Evolutionary conservation across 169 alveolate genomes (phyloP), one percentile per base, ranked within the genome.

Genomic region (Babesia ovis): DNA sequence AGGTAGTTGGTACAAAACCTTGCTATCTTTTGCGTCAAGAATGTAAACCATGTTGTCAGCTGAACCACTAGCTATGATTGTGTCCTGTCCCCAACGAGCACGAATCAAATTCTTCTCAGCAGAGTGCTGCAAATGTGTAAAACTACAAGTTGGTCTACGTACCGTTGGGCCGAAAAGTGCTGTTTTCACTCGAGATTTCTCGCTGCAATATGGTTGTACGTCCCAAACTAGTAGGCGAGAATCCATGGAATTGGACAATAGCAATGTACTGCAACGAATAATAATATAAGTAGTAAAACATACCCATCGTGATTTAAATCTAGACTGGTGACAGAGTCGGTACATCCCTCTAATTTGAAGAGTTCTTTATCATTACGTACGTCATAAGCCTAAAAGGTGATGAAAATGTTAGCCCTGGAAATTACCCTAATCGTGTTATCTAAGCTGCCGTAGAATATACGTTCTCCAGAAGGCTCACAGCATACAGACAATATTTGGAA

Each of bases 171-270:
- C 92, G 12, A 54, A 53, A 2, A 86, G 77, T 20, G 70, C 75
- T n/a, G 71, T 71, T 31, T 55, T 58, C 23, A 51, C 61, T 16
- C 92, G 45, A 22, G 48, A 59, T 3, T 18, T 48, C 9, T 59
- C 86, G 25, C 34, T 39, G 77, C 83, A 66, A 50, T 59, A 91
- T 18, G 94, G 95, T 58, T 85, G 93, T 8, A 91, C 84, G 69
- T 91, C 92, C 95, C 95, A 91, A 14, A 90, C 61, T n/a, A 69
- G 62, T 20, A 91, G 69, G 4, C 90, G 71, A 18, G 92, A 88
- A 45, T 91, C 95, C 91, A 90, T 91, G 42, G 86, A 68, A 50
- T 87, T 91, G 18, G 92, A 83, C 48, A 89, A 79, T 39, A 91
- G 77, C 20, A 48, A 32, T 32, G 93, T 73, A 39, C 86, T 75